Base-by-base conservation (phyloP, 2,329 filamentous ascomycete genomes). In the Bipolaris bicolor region DNA sequence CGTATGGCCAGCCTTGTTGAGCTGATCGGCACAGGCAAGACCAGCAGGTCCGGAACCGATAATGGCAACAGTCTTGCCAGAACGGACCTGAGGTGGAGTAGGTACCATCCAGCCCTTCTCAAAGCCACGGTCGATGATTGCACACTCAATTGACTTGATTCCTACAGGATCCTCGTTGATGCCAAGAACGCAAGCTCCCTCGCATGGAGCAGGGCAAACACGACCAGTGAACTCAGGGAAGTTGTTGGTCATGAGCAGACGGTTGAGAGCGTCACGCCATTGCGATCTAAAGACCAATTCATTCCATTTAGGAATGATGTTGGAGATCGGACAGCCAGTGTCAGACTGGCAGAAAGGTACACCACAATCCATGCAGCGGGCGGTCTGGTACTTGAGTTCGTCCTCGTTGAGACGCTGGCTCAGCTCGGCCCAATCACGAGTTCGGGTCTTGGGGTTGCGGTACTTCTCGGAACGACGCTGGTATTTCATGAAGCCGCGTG, bases 81-180 rank as follows among this genome's bases (percentile, higher is more conserved):
- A 95, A 64, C 93, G 92, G 60, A 87, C 84, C 76, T 88, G 79
- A 5, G 94, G 93, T 51, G 90, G 90, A 3, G 82, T 82, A 62
- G 94, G 93, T 18, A 96, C 82, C 91, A 98, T 97, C 94, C 94
- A 98, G 63, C 94, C 94, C 91, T 90, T 96, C 77, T 97, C 93
- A 73, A 97, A 98, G 45, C 94, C 94, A 65, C 94, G 91, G 74
- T 98, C 94, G 66, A 98, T 97, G 74, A 98, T 97, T 61, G 94
- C 94, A 75, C 94, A 97, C 77, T 98, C 94, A 61, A 98, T 97
- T 0, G 92, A 97, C 83, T 98, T 98, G 84, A 98, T 98, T 65
- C 94, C 94, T 37, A 98, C 94, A 3, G 94, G 93, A 67, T 97
- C 93, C 76, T 97, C 93, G 72, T 96, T 97, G 80, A 98, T 98